Conservation (phyloP, 1,139 yeast species). For the Geotrichum cucujoidarum region DNA sequence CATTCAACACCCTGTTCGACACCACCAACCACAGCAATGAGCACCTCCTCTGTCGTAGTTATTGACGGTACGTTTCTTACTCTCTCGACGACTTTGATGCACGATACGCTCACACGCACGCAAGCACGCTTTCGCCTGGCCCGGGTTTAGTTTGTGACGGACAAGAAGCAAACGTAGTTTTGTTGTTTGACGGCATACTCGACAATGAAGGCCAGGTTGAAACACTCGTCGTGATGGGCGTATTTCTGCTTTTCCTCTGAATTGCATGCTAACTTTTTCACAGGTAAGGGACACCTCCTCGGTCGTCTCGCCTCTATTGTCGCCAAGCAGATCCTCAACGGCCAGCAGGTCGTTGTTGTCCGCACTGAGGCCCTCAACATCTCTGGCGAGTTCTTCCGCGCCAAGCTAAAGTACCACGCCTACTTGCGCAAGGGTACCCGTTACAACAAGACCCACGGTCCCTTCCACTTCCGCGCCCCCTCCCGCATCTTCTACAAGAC, state of each 20-base stretch:
- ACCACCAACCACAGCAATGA: conserved; percentile 18
- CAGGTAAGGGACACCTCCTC: conserved; percentile 95
- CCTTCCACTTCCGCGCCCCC: conserved; percentile 99
- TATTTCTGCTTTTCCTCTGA: not conserved
- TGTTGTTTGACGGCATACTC: too few species aligned
- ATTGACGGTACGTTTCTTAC: conserved; percentile 19
- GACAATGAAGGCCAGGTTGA: too few species aligned
- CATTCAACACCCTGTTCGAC: conserved; percentile 18
- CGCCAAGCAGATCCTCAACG: conserved; percentile 97
- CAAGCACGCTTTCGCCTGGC: too few species aligned
- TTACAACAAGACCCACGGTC: conserved; percentile 98
- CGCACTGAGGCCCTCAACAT: conserved; percentile 98
- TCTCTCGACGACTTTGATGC: not conserved
- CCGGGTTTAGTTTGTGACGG: too few species aligned
- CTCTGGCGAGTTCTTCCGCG: conserved; percentile 99
- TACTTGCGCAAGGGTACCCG: conserved; percentile 99
- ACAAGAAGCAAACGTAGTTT: too few species aligned
- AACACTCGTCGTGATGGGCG: too few species aligned
- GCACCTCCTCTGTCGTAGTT: conserved; percentile 21
- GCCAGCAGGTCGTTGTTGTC: conserved; percentile 96
- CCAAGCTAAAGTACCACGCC: conserved; percentile 99
- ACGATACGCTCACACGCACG: not conserved
- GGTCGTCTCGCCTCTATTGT: conserved; percentile 99
- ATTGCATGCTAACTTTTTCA: not conserved
- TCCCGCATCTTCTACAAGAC: conserved; percentile 99